Base-by-base conservation (phyloP, 2,329 filamentous ascomycete species). In the Hypocrella siamensis region DNA sequence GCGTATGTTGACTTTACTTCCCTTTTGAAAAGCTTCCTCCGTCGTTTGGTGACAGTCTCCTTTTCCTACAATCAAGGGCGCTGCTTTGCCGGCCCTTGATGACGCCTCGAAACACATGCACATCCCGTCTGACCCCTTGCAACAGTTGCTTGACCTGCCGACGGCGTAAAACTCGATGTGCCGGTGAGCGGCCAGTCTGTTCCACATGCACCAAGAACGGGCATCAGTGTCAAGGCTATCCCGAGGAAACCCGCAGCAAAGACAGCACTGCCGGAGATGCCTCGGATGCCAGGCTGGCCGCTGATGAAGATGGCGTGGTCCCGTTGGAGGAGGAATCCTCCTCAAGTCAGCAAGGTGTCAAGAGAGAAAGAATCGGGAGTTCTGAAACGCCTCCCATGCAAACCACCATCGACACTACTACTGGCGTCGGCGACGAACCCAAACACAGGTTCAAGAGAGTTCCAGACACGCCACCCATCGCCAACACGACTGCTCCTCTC, bases 91-190 rank as follows among this genome's bases (percentile, higher is more conserved):
- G n/a, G n/a, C n/a, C n/a, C n/a, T n/a, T n/a, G n/a, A n/a, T n/a
- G n/a, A n/a, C n/a, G n/a, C n/a, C n/a, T n/a, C n/a, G n/a, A n/a
- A n/a, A 12, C 21, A 12, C 21, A 22, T 12, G 21, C 21, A 22
- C 21, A 22, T 8, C 8, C 12, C 12, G 21, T 26, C 25, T 26
- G n/a, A 26, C n/a, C 25, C 9, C 11, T 26, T 12, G n/a, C 25
- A 6, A 22, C 19, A 79, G 74, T 38, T 81, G 77, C 53, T 59
- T 74, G 47, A 81, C 78, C 26, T 84, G 79, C 56, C 75, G 79
- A 45, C 79, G 75, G 51, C 70, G 79, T 46, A 84, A 83, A 56
- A 83, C 78, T 32, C 65, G 77, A 49, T 83, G 79, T 51, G 78
- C 75, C 28, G 79, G 79, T 38, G 77, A 81, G 54, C 72, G 75